phyloP scores from a whole-genome alignment of 495 filamentous ascomycete species.

The Xanthoparmelia taractica region DNA sequence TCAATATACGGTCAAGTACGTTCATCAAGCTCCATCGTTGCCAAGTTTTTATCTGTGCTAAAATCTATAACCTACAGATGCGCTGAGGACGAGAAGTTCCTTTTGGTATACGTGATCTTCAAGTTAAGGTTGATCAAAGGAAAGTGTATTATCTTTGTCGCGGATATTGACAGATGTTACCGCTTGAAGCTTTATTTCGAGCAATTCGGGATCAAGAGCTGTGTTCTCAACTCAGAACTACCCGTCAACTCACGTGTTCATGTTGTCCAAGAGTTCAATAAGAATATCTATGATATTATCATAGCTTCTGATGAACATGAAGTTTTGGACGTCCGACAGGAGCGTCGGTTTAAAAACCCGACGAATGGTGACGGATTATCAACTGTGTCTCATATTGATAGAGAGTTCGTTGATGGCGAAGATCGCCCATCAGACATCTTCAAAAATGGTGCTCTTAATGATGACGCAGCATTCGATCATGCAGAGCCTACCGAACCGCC shows the following conservation, averaged over 20 bases:
- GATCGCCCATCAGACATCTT: constrained; percentile 21
- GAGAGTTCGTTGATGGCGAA: constrained; percentile 28
- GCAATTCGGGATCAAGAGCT: constrained; percentile 90
- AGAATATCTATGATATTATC: constrained; percentile 91
- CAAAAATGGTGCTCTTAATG: constrained; percentile 23
- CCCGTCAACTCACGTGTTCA: constrained; percentile 89
- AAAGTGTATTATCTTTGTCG: constrained; percentile 89
- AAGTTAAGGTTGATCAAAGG: constrained; percentile 92
- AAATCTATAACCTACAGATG: constrained; percentile 43
- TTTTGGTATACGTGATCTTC: constrained; percentile 88
- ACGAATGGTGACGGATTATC: constrained; percentile 7
- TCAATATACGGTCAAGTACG: constrained; percentile 78
- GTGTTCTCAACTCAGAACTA: constrained; percentile 89
- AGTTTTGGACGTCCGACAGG: constrained; percentile 42
- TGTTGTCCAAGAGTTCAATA: constrained; percentile 95
- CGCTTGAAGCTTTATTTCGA: constrained; percentile 91
- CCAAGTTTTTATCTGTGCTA: no score
- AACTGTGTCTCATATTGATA: constrained; percentile 20
- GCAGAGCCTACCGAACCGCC: constrained; percentile 21
- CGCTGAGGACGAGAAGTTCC: constrained; percentile 93
- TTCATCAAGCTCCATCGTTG: not conserved
- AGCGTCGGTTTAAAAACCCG: constrained; percentile 27
- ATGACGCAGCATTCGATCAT: constrained; percentile 25
- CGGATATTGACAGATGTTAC: constrained; percentile 88
- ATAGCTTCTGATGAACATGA: constrained; percentile 93